phyloP scores from a whole-genome alignment of 2,329 filamentous ascomycete species.

The Penicillium brasilianum region DNA sequence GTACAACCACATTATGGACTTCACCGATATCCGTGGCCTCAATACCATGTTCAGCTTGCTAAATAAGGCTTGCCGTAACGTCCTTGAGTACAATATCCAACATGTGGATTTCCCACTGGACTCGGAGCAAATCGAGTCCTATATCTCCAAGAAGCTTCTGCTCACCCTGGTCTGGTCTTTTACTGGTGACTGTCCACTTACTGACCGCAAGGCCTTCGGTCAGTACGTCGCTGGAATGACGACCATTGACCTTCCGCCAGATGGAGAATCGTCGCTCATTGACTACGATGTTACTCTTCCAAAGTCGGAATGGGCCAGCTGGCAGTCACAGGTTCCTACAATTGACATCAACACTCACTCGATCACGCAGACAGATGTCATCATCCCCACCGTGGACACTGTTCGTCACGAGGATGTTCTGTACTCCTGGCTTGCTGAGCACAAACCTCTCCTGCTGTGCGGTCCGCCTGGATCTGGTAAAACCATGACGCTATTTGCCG shows the following conservation, averaged over 20 bases:
- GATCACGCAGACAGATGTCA: slow-evolving; percentile 95
- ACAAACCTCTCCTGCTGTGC: slow-evolving; percentile 94
- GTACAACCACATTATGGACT: slow-evolving; percentile 98
- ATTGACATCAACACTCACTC: slow-evolving; percentile 99
- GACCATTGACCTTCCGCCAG: slow-evolving; percentile 80
- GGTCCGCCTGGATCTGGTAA: slow-evolving; percentile 98
- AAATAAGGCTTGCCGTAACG: slow-evolving; percentile 88
- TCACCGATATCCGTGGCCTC: slow-evolving; percentile 85
- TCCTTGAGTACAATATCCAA: slow-evolving; percentile 94
- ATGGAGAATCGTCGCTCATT: slow-evolving; percentile 81
- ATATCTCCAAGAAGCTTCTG: slow-evolving; percentile 90
- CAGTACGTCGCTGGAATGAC: slow-evolving; percentile 81
- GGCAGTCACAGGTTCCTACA: slow-evolving; percentile 92
- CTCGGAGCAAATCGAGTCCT: slow-evolving; percentile 85
- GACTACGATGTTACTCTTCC: slow-evolving; percentile 93
- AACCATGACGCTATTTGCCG: slow-evolving; percentile 99
- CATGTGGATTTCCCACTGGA: slow-evolving; percentile 94
- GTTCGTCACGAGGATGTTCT: slow-evolving; percentile 98
- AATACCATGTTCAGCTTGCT: slow-evolving; percentile 93
- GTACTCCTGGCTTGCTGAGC: slow-evolving; percentile 98
- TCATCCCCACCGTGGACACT: slow-evolving; percentile 97
- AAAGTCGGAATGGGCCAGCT: slow-evolving; percentile 84
- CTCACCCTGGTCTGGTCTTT: slow-evolving; percentile 94
- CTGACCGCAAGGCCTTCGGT: slow-evolving; percentile 86
- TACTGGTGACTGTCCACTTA: slow-evolving; percentile 89